phyloP scores from a whole-genome alignment of 179 eudicot species.

The Camellia oleifera region DNA sequence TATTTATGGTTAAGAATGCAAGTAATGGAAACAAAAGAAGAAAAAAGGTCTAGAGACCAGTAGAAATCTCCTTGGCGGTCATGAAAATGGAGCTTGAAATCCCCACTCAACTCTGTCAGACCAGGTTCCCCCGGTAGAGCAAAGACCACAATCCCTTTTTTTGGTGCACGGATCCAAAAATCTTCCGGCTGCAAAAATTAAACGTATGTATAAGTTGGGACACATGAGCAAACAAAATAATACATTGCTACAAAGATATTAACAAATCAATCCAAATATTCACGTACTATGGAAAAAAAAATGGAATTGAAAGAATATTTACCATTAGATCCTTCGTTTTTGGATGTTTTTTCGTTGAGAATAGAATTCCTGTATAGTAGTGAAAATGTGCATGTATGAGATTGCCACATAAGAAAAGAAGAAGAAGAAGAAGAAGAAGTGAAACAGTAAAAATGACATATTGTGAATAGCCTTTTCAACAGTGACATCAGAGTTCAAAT shows the following conservation, averaged over 20 bases:
- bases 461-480: conserved; percentile 5
- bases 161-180: conserved; percentile 84
- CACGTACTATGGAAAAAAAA: background rate
- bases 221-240: background rate
- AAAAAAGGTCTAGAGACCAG: conserved; percentile 48
- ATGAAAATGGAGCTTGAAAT: conserved; percentile 85
- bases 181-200: conserved; percentile 80
- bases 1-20: background rate
- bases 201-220: background rate
- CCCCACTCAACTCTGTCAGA: conserved; percentile 80
- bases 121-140: conserved; percentile 97
- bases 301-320: conserved; percentile 16
- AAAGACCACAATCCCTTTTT: conserved; percentile 86
- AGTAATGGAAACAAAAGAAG: background rate
- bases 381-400: background rate
- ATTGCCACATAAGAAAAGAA: background rate
- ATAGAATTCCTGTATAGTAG: conserved; percentile 55
- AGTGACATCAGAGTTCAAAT: background rate
- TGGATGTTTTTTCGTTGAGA: conserved; percentile 79
- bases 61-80: conserved; percentile 96
- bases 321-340: conserved; percentile 88
- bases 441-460: background rate
- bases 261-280: background rate
- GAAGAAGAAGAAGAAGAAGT: background rate
- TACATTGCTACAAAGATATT: background rate